Evolutionary conservation across 1,284 basidiomycete species (phyloP), one percentile per base, ranked within the genome.

Genomic region (Ceratobasidium papillatum): DNA sequence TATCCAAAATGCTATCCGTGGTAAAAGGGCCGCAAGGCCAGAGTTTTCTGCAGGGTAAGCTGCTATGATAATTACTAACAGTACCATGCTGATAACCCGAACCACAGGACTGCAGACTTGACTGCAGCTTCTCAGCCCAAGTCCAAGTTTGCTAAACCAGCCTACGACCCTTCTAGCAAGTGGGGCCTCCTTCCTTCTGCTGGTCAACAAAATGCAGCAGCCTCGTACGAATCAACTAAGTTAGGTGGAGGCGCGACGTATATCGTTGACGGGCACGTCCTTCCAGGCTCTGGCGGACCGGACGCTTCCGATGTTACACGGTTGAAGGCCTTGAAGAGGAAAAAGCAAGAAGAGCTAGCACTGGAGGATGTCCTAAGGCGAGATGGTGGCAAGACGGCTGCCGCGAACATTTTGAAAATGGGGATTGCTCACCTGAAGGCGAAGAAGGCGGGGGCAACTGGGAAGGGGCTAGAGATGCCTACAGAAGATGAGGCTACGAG

Each of bases 31-130:
- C 0, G 87, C 87, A 0, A 86, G 96, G 56, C 87, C 95, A 1
- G 96, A 98, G 82, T 96, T 98, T 78, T 87, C 93, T 11, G 84
- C 85, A 2, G 91, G 93, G 94, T 94, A 77, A 47, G 88, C 82
- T 7, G 74, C 52, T 77, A 11, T 34, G 19, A 32, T 58, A 52
- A 36, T 25, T 73, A 19, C 59, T 73, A 38, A 58, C 51, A 14
- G 22, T 49, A 25, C 41, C 22, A 61, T 34, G 65, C 22, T 62
- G 76, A 43, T 51, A 87, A 84, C 4, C 30, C 22, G 41, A 12
- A 17, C 19, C 12, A 14, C 14, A 72, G 69, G 38, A 72, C 69
- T 3, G 30, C 45, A 87, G 17, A 83, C 82, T 4, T 36, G 52
- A 80, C 83, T 19, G 59, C 63, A 0, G 80, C 86, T 0, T 38